phyloP scores from a whole-genome alignment of 2,329 filamentous ascomycete genomes.

The Talaromyces piceae region DNA sequence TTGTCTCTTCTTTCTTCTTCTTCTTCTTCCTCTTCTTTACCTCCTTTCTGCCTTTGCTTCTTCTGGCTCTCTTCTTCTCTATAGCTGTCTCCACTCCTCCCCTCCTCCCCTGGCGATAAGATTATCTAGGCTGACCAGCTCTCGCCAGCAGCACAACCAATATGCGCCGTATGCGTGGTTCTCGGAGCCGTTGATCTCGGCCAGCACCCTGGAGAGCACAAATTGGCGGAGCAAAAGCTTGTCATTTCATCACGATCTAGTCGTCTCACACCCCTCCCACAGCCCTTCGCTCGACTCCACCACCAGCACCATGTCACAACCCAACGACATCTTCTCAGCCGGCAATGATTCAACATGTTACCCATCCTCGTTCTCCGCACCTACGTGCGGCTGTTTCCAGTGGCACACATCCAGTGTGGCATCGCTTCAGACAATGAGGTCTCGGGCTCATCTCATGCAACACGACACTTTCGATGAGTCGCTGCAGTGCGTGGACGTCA shows the following conservation, averaged over 20 bases:
- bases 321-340: neutral
- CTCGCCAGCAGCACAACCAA: neutral
- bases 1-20: neutral
- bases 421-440: constrained; percentile 6
- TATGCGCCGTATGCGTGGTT: constrained; percentile 4
- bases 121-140: neutral
- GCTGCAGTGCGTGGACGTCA: constrained; percentile 1
- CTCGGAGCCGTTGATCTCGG: constrained; percentile 3
- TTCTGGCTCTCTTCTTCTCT: too few species aligned
- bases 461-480: constrained; percentile 4
- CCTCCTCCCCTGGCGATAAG: too few species aligned
- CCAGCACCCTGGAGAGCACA: constrained; percentile 6
- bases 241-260: neutral
- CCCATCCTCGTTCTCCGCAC: neutral
- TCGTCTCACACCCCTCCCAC: constrained; percentile 1
- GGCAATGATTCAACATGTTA: neutral
- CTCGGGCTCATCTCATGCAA: neutral
- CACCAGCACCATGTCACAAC: neutral
- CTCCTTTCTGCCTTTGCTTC: neutral
- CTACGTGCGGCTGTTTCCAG: constrained; percentile 8
- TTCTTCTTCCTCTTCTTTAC: neutral
- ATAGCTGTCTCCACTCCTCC: too few species aligned
- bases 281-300: neutral
- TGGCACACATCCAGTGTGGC: constrained; percentile 8
- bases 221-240: neutral